phyloP scores from a whole-genome alignment of 2,329 filamentous ascomycete species.

The Colletotrichum spaethianum region DNA sequence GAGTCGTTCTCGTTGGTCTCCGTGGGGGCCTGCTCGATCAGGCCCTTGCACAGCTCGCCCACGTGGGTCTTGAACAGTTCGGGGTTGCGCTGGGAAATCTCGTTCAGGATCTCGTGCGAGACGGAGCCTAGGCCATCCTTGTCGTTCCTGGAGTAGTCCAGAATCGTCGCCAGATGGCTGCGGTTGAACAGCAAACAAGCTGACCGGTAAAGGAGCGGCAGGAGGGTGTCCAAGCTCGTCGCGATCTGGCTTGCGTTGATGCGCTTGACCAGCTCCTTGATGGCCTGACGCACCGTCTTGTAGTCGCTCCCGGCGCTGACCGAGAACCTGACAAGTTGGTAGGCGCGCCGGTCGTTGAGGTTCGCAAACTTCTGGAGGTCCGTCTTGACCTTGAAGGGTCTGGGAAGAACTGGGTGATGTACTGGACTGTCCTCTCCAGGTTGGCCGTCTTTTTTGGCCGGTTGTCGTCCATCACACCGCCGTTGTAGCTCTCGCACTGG shows the following conservation, averaged over 20 bases:
- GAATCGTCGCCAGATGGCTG: conserved; percentile 91
- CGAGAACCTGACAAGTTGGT: conserved; percentile 89
- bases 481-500: conserved; percentile 91
- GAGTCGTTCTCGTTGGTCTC: conserved; percentile 77
- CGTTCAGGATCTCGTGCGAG: conserved; percentile 90
- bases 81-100: conserved; percentile 91
- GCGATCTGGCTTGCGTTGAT: conserved; percentile 77
- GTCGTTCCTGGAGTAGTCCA: conserved; percentile 88
- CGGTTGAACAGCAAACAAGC: conserved; percentile 92
- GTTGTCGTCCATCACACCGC: conserved; percentile 83
- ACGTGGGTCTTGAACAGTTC: conserved; percentile 94
- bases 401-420: conserved; percentile 81
- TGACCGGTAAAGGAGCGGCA: conserved; percentile 86
- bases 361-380: conserved; percentile 94
- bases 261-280: conserved; percentile 90
- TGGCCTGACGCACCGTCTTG: conserved; percentile 88
- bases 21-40: conserved; percentile 85
- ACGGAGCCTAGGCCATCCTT: conserved; percentile 82
- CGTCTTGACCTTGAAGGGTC: conserved; percentile 79
- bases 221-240: conserved; percentile 83
- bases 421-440: conserved; percentile 80
- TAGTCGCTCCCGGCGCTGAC: conserved; percentile 91
- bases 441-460: conserved; percentile 78
- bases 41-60: conserved; percentile 88
- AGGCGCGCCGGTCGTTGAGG: conserved; percentile 88